Evolutionary conservation across 1,284 basidiomycete species (phyloP), one percentile per base, ranked within the genome.

Genomic region (Coniophora puteana): DNA sequence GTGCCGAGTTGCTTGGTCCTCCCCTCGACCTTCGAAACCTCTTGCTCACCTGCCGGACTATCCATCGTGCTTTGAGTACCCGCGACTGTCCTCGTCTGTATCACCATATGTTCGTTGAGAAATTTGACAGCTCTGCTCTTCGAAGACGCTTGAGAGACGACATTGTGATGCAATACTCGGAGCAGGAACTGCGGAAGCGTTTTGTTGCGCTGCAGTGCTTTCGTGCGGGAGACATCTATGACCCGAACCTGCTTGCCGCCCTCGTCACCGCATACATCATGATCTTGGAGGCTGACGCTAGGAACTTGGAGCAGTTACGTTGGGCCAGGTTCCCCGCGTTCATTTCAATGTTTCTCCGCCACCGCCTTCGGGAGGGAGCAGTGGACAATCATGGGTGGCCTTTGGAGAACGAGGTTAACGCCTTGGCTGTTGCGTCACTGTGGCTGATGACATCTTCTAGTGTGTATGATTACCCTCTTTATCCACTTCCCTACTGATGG

Each of bases 261-360:
- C 57, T 86, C 12, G 76, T 76, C 62, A 66, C 69, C 4, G 65
- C 79, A 18, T 83, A 80, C 51, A 54, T 77, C 37, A 82, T 87
- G 78, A 59, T 82, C 51, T 54, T 78, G 44, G 64, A 79, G 60
- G 68, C 76, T 62, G 55, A 81, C 41, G 73, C 70, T 27, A 71
- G 69, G 52, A 85, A 84, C 54, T 47, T 68, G 23, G 61, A 63
- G 21, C 78, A 78, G 47, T 62, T 84, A n/a, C 48, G 67, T 26
- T 65, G 68, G 52, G 72, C 69, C 3, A 61, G 61, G 28, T 52
- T 77, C 5, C 60, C 65, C 4, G 34, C 46, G 0, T 69, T 78
- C 40, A 58, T 78, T 14, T 52, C 61, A 23, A 44, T 31, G 1
- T 75, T 66, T 43, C 44, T 80, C 22, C 54, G 58, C 20, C 44